phyloP scores from a whole-genome alignment of 176 grass and related monocot genomes.

The Triticum aestivum region IWGSC_CS_RefSeq_v2.1 NC_057800.1:568590457-568590956 shows the following conservation, averaged over 20 bases:
- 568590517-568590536: conserved; percentile 14
- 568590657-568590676: neutral
- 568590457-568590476: neutral
- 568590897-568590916: neutral
- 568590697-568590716: neutral
- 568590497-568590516: neutral
- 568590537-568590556: neutral
- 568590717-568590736: conserved; percentile 13
- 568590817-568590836: too few relatives aligned
- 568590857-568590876: neutral
- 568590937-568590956: neutral
- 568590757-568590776: neutral
- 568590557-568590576: neutral
- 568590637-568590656: conserved; percentile 3
- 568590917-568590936: neutral
- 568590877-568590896: neutral
- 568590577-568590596: conserved; percentile 11
- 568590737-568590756: neutral
- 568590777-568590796: neutral
- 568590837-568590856: neutral
- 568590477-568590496: conserved; percentile 2
- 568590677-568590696: neutral
- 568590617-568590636: neutral
- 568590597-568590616: neutral
- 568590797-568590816: neutral